A percentile compares a stretch with the other conserved stretches of the same genome.
phyloP scores from a whole-genome alignment of 306 rosid genomes.

The Alnus glutinosa region DNA sequence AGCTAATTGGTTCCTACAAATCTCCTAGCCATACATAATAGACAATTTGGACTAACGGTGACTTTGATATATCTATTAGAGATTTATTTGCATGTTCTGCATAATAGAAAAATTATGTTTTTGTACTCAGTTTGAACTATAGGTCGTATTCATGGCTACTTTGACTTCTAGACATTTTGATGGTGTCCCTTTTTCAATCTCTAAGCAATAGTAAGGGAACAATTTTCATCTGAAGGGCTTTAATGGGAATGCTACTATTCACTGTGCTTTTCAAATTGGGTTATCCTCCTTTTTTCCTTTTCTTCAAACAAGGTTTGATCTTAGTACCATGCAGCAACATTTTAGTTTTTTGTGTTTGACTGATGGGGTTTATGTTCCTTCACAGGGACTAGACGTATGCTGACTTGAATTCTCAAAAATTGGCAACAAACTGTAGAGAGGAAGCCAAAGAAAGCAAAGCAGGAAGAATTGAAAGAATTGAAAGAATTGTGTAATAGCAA shows the following conservation, averaged over 20 bases:
- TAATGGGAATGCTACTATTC: too few species aligned
- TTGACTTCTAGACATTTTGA: slow-evolving; percentile 6
- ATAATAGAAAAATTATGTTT: neutral
- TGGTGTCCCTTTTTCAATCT: slow-evolving; percentile 14
- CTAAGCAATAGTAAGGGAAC: slow-evolving; percentile 63
- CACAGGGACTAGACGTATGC: slow-evolving; percentile 1
- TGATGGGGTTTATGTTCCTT: too few species aligned
- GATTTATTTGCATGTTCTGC: neutral
- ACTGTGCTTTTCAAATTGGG: too few species aligned
- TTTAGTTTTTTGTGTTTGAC: too few species aligned
- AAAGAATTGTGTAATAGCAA: slow-evolving; percentile 56
- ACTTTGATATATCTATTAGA: neutral
- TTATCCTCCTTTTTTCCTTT: too few species aligned
- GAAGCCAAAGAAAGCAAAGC: slow-evolving; percentile 42
- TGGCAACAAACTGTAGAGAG: neutral
- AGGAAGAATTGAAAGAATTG: slow-evolving; percentile 53
- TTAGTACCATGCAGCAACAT: too few species aligned
- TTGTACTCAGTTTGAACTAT: neutral
- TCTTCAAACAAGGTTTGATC: too few species aligned
- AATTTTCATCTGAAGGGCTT: slow-evolving; percentile 54
- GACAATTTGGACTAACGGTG: neutral
- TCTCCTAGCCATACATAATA: neutral
- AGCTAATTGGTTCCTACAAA: neutral
- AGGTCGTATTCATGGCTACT: neutral
- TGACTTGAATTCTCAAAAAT: slow-evolving; percentile 22